Conservation (phyloP, 1,284 basidiomycete genomes). For the Meripilus lineatus region DNA sequence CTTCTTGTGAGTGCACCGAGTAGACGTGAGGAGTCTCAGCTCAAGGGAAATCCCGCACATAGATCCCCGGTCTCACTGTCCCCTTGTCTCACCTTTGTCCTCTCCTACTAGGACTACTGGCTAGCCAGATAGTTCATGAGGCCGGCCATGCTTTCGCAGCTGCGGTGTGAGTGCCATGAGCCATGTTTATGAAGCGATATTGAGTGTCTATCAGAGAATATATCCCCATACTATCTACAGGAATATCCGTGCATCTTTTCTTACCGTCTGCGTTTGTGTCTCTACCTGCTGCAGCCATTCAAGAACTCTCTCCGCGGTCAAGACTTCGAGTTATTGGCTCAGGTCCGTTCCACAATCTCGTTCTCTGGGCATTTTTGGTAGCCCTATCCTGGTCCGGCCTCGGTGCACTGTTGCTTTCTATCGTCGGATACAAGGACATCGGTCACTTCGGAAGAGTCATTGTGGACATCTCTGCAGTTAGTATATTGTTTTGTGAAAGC, state of each 20-base stretch:
- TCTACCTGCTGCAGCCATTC: conserved; percentile 40
- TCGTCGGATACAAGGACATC: conserved; percentile 48
- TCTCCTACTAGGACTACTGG: conserved; percentile 53
- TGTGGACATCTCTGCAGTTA: conserved; percentile 42
- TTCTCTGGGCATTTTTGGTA: conserved; percentile 20
- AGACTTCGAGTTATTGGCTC: conserved; percentile 55
- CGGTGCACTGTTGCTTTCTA: conserved; percentile 23
- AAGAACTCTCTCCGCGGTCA: conserved; percentile 34
- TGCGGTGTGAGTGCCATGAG: conserved; percentile 58
- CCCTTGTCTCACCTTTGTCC: conserved; percentile 59
- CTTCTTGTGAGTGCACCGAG: neutral
- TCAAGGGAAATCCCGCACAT: neutral
- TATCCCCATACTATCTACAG: conserved; percentile 54
- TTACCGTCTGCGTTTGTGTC: conserved; percentile 70
- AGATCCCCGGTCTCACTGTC: conserved; percentile 76
- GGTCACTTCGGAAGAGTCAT: conserved; percentile 46
- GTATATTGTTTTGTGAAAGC: conserved; percentile 14
- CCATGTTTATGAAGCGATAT: too few species aligned
- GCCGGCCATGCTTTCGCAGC: conserved; percentile 65
- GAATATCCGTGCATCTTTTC: conserved; percentile 48
- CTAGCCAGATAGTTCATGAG: conserved; percentile 64
- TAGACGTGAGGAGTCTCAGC: too few species aligned
- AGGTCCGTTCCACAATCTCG: conserved; percentile 65
- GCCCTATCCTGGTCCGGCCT: conserved; percentile 2
- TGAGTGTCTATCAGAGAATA: conserved; percentile 37